Percentiles rank a stretch among this genome's conserved stretches.
phyloP scores from a whole-genome alignment of 495 filamentous ascomycete species.

The Tricharina praecox region DNA sequence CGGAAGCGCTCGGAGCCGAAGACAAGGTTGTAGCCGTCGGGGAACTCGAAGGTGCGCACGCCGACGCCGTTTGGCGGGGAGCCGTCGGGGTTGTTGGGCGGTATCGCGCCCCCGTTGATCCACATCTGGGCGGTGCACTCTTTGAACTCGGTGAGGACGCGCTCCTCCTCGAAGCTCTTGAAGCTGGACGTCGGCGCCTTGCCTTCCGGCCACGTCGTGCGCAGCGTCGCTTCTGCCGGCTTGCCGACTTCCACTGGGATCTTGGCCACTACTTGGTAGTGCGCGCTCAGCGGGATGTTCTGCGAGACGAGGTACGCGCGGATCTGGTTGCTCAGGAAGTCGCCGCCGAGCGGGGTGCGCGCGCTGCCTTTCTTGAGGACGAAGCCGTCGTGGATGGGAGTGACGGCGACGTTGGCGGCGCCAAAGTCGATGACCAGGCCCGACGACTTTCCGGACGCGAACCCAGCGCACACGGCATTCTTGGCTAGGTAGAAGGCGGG shows the following conservation, averaged over 20 bases:
- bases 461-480: constrained; percentile 37
- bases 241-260: constrained; percentile 74
- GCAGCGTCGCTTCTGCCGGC: constrained; percentile 53
- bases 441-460: constrained; percentile 79
- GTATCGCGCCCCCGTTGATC: constrained; percentile 59
- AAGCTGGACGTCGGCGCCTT: constrained; percentile 53
- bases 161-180: constrained; percentile 72
- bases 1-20: constrained; percentile 74
- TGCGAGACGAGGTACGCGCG: constrained; percentile 55
- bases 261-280: constrained; percentile 75
- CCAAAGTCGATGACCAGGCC: constrained; percentile 85
- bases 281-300: constrained; percentile 61
- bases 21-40: constrained; percentile 84
- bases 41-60: constrained; percentile 77
- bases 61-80: constrained; percentile 35
- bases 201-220: constrained; percentile 43
- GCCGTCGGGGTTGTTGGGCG: constrained; percentile 37
- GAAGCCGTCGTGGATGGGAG: constrained; percentile 84
- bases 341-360: constrained; percentile 65
- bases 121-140: constrained; percentile 90
- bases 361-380: constrained; percentile 77
- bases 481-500: constrained; percentile 83
- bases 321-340: constrained; percentile 78
- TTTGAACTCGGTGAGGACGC: constrained; percentile 87
- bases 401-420: constrained; percentile 76